A percentile compares a stretch with the other conserved stretches of the same genome.
These are phyloP conservation scores for Amaranthus cruentus DNA, from an alignment of 148 eudicot species.

Conservation along the genomic window DNA sequence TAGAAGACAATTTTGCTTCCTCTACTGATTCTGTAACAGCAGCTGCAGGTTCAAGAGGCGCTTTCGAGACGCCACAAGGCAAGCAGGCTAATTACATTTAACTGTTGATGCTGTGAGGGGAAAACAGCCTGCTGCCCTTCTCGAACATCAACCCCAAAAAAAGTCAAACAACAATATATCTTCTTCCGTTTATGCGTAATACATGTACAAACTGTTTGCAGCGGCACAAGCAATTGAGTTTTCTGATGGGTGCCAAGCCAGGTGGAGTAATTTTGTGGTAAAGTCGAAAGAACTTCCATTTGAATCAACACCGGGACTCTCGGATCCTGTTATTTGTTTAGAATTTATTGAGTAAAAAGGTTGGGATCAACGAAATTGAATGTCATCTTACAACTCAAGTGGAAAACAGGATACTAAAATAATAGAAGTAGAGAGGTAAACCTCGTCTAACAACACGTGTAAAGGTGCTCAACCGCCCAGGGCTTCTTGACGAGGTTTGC, in stretches of 20 bases:
- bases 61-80: slow-evolving; percentile 17
- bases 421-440: slow-evolving; percentile 8
- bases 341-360: slow-evolving; percentile 4
- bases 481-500: slow-evolving; percentile 72
- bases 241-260: slow-evolving; percentile 93
- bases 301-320: slow-evolving; percentile 62
- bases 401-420: neutral
- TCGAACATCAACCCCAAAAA: slow-evolving; percentile 20
- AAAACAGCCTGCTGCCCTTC: slow-evolving; percentile 23
- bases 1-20: slow-evolving; percentile 9
- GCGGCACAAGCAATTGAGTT: slow-evolving; percentile 91
- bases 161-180: slow-evolving; percentile 22
- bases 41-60: slow-evolving; percentile 28
- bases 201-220: slow-evolving; percentile 96
- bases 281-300: slow-evolving; percentile 75
- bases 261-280: slow-evolving; percentile 80
- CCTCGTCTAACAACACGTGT: slow-evolving; percentile 72
- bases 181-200: slow-evolving; percentile 55
- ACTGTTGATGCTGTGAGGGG: slow-evolving; percentile 26
- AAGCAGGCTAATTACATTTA: slow-evolving; percentile 6
- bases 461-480: slow-evolving; percentile 70
- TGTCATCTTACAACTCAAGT: neutral
- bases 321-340: slow-evolving; percentile 47
- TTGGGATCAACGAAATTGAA: neutral
- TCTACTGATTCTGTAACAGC: slow-evolving; percentile 18